Evolutionary conservation across 2,329 filamentous ascomycete genomes (phyloP).

Genomic region (Talaromyces verruculosus): DNA sequence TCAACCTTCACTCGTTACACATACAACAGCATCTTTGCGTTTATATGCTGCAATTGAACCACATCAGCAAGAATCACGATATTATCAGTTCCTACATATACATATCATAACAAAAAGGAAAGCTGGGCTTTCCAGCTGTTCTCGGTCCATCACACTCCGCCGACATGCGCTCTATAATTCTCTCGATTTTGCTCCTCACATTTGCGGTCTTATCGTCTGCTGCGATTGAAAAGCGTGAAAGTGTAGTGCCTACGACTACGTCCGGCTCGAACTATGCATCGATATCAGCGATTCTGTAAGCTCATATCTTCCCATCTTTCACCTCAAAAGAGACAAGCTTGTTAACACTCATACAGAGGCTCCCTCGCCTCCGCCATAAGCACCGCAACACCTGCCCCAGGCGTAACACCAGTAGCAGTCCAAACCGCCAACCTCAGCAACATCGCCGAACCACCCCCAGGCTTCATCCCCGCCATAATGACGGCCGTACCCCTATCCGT

Average conservation of each 20-base stretch:
- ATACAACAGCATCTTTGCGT: neutral
- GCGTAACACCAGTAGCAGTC: constrained; percentile 21
- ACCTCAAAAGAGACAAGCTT: neutral
- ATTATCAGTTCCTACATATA: neutral
- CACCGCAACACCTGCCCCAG: constrained; percentile 17
- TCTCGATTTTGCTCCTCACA: constrained; percentile 10
- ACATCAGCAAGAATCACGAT: neutral
- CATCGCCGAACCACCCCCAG: constrained; percentile 33
- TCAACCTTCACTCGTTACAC: neutral
- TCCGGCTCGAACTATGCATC: constrained; percentile 13
- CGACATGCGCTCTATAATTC: constrained; percentile 8
- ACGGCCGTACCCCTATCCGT: constrained; percentile 34
- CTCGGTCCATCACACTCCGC: neutral
- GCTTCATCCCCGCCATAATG: constrained; percentile 33
- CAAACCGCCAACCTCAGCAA: constrained; percentile 34
- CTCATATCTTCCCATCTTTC: neutral
- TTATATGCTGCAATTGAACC: neutral
- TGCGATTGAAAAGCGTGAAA: constrained; percentile 3
- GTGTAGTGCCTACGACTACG: constrained; percentile 6
- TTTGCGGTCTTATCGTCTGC: constrained; percentile 12
- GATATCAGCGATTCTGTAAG: constrained; percentile 18
- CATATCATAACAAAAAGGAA: neutral
- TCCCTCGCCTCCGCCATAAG: constrained; percentile 14
- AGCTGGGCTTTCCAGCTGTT: neutral
- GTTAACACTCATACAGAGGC: constrained; percentile 5